Conservation (phyloP, 192 early-diverging fungal species). For the Cladochytrium replicatum region DNA sequence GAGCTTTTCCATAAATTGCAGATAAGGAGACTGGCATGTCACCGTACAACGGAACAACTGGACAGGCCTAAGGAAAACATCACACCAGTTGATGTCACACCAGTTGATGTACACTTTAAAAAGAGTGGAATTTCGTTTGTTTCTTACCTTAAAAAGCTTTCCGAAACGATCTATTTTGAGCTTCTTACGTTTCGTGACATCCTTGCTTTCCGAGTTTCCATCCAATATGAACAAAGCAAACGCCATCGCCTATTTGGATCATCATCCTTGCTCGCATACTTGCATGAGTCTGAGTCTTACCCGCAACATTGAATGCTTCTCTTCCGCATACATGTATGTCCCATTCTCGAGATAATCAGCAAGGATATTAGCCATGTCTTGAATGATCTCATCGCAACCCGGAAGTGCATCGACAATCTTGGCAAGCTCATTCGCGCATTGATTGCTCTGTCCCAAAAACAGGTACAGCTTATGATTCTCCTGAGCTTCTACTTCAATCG, state of each 20-base stretch:
- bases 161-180: constrained; percentile 34
- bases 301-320: constrained; percentile 23
- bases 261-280: constrained; percentile 3
- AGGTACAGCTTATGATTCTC: constrained; percentile 15
- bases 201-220: constrained; percentile 24
- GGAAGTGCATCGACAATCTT: constrained; percentile 13
- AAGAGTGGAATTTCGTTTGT: background rate
- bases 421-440: constrained; percentile 29
- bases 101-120: background rate
- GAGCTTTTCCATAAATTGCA: constrained; percentile 32
- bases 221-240: constrained; percentile 37
- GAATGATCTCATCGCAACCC: constrained; percentile 29
- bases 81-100: no score
- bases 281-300: constrained; percentile 8
- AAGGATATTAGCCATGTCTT: constrained; percentile 34
- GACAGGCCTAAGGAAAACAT: constrained; percentile 13
- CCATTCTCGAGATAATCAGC: constrained; percentile 26
- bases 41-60: constrained; percentile 36
- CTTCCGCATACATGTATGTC: constrained; percentile 16
- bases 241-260: constrained; percentile 33
- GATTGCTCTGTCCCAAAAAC: constrained; percentile 35
- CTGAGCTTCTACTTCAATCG: constrained; percentile 17
- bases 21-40: constrained; percentile 29
- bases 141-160: constrained; percentile 34
- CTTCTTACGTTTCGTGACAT: constrained; percentile 35